These are phyloP conservation scores for Corylus heterophylla DNA, from an alignment of 306 rosid species.

Conservation along the genomic window DNA sequence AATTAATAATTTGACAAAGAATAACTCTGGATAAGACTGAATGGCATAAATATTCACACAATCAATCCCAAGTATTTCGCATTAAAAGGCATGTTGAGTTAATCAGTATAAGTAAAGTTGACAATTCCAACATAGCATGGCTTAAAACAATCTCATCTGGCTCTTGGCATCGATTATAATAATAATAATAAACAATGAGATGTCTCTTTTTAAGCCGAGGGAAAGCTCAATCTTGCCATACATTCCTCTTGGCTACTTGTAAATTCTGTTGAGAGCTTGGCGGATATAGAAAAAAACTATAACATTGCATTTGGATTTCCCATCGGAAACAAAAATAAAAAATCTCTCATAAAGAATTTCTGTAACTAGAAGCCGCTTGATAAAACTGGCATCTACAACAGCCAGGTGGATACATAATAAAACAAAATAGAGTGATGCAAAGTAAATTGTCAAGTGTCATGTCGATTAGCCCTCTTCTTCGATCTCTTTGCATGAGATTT, in stretches of 20 bases:
- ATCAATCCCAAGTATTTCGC: no score
- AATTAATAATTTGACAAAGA: no score
- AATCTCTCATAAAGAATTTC: neutral
- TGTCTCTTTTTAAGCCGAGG: neutral
- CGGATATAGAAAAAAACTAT: neutral
- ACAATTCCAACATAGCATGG: no score
- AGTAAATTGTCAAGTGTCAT: neutral
- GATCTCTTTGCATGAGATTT: constrained; percentile 38
- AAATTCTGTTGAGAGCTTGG: no score
- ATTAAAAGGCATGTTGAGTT: no score
- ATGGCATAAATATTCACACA: neutral
- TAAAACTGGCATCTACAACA: neutral
- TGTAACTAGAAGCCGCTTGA: neutral
- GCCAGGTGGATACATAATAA: neutral
- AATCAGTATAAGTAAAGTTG: no score
- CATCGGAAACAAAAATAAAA: neutral
- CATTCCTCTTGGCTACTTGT: no score
- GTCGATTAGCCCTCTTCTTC: constrained; percentile 34
- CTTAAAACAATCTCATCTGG: no score
- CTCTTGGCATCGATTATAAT: no score
- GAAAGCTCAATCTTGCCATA: no score
- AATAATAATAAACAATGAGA: neutral
- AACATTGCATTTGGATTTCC: neutral
- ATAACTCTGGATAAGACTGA: no score
- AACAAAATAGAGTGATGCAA: neutral